These are phyloP conservation scores for Tolypocladium amazonense DNA, from an alignment of 2,329 filamentous ascomycete species.

Conservation along the genomic window DNA sequence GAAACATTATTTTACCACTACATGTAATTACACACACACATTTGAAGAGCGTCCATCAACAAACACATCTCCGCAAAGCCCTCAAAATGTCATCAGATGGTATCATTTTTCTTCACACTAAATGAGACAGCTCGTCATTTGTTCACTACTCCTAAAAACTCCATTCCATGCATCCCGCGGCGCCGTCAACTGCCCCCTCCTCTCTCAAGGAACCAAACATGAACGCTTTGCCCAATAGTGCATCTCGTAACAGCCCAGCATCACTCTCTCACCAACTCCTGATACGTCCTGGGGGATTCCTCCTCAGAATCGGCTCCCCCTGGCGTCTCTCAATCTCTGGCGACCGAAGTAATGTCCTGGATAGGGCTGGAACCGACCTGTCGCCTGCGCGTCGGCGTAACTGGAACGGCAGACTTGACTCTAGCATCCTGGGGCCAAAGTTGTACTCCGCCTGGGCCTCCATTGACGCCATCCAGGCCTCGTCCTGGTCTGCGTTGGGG, in stretches of 20 bases:
- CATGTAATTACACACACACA: no score
- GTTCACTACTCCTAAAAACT: not conserved
- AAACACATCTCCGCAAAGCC: no score
- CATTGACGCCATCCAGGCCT: not conserved
- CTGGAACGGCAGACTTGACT: not conserved
- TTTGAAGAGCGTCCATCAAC: no score
- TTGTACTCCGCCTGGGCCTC: not conserved
- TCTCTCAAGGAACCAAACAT: no score
- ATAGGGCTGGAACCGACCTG: not conserved
- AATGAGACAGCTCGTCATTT: not conserved
- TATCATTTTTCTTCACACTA: not conserved
- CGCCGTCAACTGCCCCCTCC: no score
- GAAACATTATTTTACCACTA: no score
- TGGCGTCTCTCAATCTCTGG: not conserved
- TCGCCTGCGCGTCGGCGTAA: not conserved
- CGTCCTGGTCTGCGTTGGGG: not conserved
- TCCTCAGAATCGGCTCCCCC: no score
- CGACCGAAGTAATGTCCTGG: not conserved
- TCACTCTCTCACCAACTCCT: not conserved
- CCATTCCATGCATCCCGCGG: no score
- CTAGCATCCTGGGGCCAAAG: not conserved
- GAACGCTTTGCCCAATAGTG: no score
- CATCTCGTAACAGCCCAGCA: not conserved
- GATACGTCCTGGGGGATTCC: not conserved
- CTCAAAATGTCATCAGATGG: no score